phyloP scores from a whole-genome alignment of 768 basidiomycete genomes.

The Rhodotorula toruloides region DNA sequence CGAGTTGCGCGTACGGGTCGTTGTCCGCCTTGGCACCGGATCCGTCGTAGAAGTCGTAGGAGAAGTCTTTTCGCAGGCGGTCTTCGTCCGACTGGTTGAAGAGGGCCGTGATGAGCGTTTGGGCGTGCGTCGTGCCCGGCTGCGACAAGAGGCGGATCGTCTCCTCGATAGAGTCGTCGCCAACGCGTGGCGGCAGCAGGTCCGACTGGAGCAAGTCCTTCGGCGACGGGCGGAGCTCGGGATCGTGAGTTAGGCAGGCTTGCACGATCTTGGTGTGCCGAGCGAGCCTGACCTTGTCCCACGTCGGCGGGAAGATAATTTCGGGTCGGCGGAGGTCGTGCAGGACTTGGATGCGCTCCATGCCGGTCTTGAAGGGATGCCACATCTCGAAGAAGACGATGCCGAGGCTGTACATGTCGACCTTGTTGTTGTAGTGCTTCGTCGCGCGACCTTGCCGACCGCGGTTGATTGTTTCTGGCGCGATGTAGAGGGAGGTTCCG shows the following conservation, averaged over 20 bases:
- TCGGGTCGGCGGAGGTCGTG: conserved; percentile 41
- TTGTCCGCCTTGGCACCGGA: conserved; percentile 38
- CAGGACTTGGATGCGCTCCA: conserved; percentile 44
- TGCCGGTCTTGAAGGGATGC: conserved; percentile 41
- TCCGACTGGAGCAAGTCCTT: conserved; percentile 40
- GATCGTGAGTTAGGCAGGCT: conserved; percentile 42
- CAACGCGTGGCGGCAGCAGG: conserved; percentile 39
- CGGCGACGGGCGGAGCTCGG: conserved; percentile 41
- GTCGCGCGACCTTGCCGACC: conserved; percentile 22
- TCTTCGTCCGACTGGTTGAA: conserved; percentile 39
- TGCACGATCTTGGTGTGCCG: conserved; percentile 43
- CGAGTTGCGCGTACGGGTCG: conserved; percentile 38
- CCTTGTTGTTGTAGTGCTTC: conserved; percentile 40
- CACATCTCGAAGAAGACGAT: conserved; percentile 40
- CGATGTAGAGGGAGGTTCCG: conserved; percentile 42
- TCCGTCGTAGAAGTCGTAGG: conserved; percentile 38
- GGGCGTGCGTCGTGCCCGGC: conserved; percentile 35
- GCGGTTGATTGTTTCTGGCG: conserved; percentile 38
- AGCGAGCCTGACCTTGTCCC: conserved; percentile 34
- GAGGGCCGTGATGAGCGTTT: conserved; percentile 34
- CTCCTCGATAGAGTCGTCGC: conserved; percentile 42
- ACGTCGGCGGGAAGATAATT: conserved; percentile 41
- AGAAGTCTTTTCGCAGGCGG: conserved; percentile 35
- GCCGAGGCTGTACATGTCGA: conserved; percentile 42
- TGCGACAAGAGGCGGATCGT: conserved; percentile 37